A percentile compares a stretch with the other conserved stretches of the same genome.
phyloP scores from a whole-genome alignment of 805 yeast genomes.

The Henningerozyma blattae region DNA sequence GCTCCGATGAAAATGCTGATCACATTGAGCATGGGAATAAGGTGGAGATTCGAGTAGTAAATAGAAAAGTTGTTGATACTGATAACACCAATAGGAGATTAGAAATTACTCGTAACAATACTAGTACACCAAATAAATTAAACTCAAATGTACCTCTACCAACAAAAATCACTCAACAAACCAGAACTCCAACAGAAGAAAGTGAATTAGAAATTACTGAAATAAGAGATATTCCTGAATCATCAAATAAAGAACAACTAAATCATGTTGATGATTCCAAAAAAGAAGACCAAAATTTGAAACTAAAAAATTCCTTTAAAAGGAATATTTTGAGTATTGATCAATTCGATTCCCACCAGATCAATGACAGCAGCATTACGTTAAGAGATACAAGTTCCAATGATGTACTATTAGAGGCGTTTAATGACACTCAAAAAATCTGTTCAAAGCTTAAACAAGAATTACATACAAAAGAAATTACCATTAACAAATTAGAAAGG shows the following conservation, averaged over 20 bases:
- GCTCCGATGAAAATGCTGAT: too few species aligned
- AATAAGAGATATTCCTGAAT: constrained; percentile 20
- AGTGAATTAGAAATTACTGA: constrained; percentile 33
- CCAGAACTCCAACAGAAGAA: constrained; percentile 6
- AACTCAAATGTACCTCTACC: too few species aligned
- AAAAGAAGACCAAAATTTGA: not conserved
- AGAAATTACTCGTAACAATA: too few species aligned
- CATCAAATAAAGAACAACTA: not conserved
- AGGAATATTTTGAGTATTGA: too few species aligned
- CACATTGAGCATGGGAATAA: too few species aligned
- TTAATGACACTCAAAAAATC: constrained; percentile 28
- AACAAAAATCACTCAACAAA: constrained; percentile 2
- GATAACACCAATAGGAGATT: too few species aligned
- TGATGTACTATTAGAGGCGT: constrained; percentile 29
- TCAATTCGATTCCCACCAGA: too few species aligned
- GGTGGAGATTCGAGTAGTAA: too few species aligned
- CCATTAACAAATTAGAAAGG: constrained; percentile 16
- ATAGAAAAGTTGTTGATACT: not conserved
- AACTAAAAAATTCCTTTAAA: too few species aligned
- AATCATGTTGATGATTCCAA: not conserved
- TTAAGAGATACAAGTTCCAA: constrained; percentile 21
- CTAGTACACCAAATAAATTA: constrained; percentile 7
- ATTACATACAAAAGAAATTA: constrained; percentile 19
- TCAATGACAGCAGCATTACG: too few species aligned
- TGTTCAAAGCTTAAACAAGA: constrained; percentile 25